Percentiles rank a stretch among this genome's conserved stretches.
These are phyloP conservation scores for Wickerhamiella bombiphila DNA, from an alignment of 805 yeast genomes.

Conservation along the genomic window DNA sequence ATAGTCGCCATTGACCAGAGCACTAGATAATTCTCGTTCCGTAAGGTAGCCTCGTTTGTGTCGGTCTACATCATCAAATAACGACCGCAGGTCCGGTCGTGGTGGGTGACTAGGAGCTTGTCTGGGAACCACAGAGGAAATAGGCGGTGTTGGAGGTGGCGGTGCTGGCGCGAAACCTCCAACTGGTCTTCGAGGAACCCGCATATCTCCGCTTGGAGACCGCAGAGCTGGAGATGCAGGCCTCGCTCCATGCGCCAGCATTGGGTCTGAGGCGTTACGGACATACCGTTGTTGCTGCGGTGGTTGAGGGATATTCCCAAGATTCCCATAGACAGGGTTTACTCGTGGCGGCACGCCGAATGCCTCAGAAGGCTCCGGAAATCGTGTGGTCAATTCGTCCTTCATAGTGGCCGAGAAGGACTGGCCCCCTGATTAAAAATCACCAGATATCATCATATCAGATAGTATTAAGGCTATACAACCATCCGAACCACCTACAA, in stretches of 20 bases:
- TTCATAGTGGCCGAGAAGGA: slow-evolving; percentile 11
- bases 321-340: slow-evolving; percentile 11
- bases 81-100: slow-evolving; percentile 26
- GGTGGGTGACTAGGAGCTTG: background rate
- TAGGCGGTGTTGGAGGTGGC: background rate
- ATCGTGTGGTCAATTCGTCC: slow-evolving; percentile 19
- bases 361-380: slow-evolving; percentile 21
- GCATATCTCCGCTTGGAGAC: background rate
- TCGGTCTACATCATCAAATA: slow-evolving; percentile 42
- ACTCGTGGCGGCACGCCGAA: slow-evolving; percentile 13
- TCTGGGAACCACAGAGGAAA: background rate
- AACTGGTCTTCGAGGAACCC: background rate
- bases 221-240: background rate
- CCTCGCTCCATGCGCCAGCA: background rate
- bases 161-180: background rate
- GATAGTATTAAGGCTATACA: too few species aligned
- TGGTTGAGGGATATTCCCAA: slow-evolving; percentile 14
- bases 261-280: too few species aligned
- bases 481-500: too few species aligned
- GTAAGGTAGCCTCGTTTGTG: slow-evolving; percentile 41
- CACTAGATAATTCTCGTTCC: slow-evolving; percentile 41
- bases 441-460: too few species aligned
- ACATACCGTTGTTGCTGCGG: slow-evolving; percentile 10
- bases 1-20: slow-evolving; percentile 49
- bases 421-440: too few species aligned